Evolutionary conservation across 2,329 filamentous ascomycete genomes (phyloP).

Genomic region (Ophiosphaerella herpotricha): DNA sequence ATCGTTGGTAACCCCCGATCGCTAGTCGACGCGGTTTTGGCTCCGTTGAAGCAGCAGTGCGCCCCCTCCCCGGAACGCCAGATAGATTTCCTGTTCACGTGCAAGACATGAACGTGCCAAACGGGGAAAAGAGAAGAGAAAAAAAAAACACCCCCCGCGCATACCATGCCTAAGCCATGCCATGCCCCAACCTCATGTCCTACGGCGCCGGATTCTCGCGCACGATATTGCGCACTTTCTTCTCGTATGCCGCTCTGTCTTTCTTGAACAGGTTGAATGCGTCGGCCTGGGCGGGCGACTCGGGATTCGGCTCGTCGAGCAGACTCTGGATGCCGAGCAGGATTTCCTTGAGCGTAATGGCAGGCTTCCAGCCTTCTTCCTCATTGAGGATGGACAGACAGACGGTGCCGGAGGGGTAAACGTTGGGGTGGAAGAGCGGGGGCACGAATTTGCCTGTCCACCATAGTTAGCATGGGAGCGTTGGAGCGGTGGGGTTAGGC

Average conservation of each 20-base stretch:
- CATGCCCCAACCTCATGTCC: background rate
- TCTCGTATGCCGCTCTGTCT: slow-evolving; percentile 84
- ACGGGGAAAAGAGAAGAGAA: too few species aligned
- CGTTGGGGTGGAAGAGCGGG: slow-evolving; percentile 96
- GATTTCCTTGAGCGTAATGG: slow-evolving; percentile 98
- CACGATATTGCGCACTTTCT: slow-evolving; percentile 82
- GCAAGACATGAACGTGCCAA: too few species aligned
- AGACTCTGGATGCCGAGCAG: slow-evolving; percentile 94
- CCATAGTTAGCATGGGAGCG: too few species aligned
- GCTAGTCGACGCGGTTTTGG: too few species aligned
- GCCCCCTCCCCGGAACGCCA: too few species aligned
- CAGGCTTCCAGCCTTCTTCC: slow-evolving; percentile 97
- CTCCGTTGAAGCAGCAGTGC: too few species aligned
- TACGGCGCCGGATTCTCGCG: slow-evolving; percentile 83
- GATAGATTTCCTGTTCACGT: too few species aligned
- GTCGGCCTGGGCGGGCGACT: slow-evolving; percentile 94
- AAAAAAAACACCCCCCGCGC: too few species aligned
- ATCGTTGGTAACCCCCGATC: too few species aligned
- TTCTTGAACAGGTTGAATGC: slow-evolving; percentile 97
- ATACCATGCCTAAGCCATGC: too few species aligned
- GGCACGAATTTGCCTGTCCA: slow-evolving; percentile 87
- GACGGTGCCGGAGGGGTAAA: slow-evolving; percentile 96
- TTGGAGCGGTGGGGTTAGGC: background rate
- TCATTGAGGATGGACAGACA: slow-evolving; percentile 97
- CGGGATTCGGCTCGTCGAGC: slow-evolving; percentile 93